Evolutionary conservation across 1,284 basidiomycete species (phyloP), one percentile per base, ranked within the genome.

Genomic region (Papiliotrema flavescens): DNA sequence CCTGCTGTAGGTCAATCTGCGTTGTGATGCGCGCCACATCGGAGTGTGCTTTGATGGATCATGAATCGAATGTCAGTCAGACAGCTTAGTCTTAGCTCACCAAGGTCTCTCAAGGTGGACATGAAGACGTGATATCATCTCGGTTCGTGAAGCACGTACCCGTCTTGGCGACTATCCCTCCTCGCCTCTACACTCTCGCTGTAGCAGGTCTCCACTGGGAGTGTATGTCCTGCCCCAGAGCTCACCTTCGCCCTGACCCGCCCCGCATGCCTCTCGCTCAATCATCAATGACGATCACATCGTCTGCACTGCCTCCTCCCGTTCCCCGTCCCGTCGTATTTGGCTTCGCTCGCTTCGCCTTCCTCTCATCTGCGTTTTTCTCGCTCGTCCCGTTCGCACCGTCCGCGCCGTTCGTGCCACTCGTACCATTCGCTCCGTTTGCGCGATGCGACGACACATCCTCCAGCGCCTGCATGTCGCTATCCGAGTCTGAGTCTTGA

Each of bases 211-310:
- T n/a, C n/a, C n/a, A n/a, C n/a, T n/a, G n/a, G n/a, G n/a, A n/a
- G 35, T 36, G 35, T 9, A 11, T 36, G 11, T 17, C 35, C 35
- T 36, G 9, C 35, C 9, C 9, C 35, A 36, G 35, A 36, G 11
- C 35, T 36, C 35, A 9, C 35, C 35, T 36, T n/a, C n/a, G n/a
- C n/a, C n/a, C 11, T 36, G 11, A 11, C 35, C 17, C 35, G 35
- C 35, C 17, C 37, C 2, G 23, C 35, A 14, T 17, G 23, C 19
- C 34, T 15, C n/a, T 26, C 47, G n/a, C 15, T 28, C 28, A 66
- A 28, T 69, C 67, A 49, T 71, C 69, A 41, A 71, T 64, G 41
- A 69, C 69, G 45, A 71, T 71, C 52, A 66, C 69, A 32, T 71
- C 69, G 51, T 66, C 69, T 24, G 56, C 52, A 14, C 36, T 40